Evolutionary conservation across 305 asterid genomes (phyloP).

Genomic region (Fraxinus baroniana): DNA sequence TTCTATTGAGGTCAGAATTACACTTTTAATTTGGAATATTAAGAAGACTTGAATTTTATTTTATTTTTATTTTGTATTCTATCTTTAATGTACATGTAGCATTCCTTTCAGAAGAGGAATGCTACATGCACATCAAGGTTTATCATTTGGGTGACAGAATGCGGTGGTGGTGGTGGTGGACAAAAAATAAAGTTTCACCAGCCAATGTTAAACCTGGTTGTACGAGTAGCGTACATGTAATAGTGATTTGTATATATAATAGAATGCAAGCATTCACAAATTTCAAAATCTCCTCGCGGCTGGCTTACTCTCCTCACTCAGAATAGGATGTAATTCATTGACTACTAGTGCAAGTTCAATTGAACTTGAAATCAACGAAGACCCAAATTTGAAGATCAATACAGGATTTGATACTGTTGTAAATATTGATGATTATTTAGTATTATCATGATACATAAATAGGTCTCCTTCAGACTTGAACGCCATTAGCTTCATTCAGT

Average conservation of each 20-base stretch:
- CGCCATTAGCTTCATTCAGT: too few species aligned
- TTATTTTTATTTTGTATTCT: neutral
- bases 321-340: neutral
- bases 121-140: neutral
- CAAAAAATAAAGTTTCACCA: neutral
- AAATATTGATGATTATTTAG: too few species aligned
- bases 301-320: neutral
- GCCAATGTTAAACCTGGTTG: neutral
- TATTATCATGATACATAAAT: too few species aligned
- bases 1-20: neutral
- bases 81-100: neutral
- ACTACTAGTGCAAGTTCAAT: neutral
- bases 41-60: neutral
- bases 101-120: neutral
- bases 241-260: constrained; percentile 1
- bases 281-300: neutral
- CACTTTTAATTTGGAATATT: neutral
- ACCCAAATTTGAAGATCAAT: neutral
- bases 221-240: neutral
- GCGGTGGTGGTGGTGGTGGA: neutral
- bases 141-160: neutral
- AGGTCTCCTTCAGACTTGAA: too few species aligned
- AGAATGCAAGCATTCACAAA: neutral
- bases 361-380: neutral
- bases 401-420: too few species aligned